Evolutionary conservation across 495 filamentous ascomycete genomes (phyloP).

Genomic region (Parathielavia appendiculata): DNA sequence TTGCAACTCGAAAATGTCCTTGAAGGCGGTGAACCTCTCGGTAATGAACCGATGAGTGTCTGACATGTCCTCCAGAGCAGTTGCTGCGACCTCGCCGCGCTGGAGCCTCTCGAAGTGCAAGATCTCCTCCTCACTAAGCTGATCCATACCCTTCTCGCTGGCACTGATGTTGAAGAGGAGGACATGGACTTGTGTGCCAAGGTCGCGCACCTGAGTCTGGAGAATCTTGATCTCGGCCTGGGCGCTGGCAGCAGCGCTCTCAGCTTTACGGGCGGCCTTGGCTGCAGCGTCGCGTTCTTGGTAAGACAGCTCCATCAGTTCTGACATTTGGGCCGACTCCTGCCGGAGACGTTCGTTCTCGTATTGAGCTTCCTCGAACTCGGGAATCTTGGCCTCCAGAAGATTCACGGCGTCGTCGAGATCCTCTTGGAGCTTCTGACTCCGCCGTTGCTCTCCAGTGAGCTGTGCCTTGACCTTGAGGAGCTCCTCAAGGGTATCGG

Average conservation of each 20-base stretch:
- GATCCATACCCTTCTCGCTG: constrained; percentile 69
- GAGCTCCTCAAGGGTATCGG: constrained; percentile 48
- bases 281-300: constrained; percentile 54
- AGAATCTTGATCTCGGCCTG: constrained; percentile 72
- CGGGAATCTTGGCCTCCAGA: constrained; percentile 64
- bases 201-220: constrained; percentile 81
- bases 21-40: constrained; percentile 74
- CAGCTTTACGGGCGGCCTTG: constrained; percentile 64
- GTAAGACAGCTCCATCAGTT: constrained; percentile 55
- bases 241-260: constrained; percentile 63
- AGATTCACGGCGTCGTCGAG: constrained; percentile 72
- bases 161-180: constrained; percentile 77
- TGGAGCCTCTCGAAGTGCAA: constrained; percentile 66
- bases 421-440: constrained; percentile 62
- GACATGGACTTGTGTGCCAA: constrained; percentile 83
- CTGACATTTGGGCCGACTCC: constrained; percentile 77
- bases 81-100: constrained; percentile 56
- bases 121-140: constrained; percentile 60
- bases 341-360: constrained; percentile 63
- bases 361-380: constrained; percentile 60
- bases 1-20: constrained; percentile 76
- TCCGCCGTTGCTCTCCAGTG: constrained; percentile 61
- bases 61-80: constrained; percentile 62
- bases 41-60: constrained; percentile 85
- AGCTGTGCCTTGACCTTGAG: constrained; percentile 50